These are phyloP conservation scores for Saturnispora kantuleensis DNA, from an alignment of 805 yeast species.

Conservation along the genomic window DNA sequence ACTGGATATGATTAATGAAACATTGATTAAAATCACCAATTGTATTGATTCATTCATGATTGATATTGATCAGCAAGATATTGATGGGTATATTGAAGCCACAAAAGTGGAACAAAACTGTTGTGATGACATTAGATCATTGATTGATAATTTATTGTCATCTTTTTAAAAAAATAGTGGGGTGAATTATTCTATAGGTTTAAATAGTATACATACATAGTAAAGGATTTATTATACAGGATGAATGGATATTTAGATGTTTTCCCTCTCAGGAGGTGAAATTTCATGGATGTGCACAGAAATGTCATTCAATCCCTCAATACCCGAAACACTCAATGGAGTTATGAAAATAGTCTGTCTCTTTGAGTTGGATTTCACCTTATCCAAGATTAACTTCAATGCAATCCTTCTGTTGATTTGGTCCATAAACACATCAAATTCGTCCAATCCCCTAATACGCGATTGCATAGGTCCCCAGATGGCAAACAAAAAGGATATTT, in stretches of 20 bases:
- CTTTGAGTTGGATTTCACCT: conserved; percentile 50
- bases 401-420: conserved; percentile 79
- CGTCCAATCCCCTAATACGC: conserved; percentile 83
- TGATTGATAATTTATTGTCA: conserved; percentile 3
- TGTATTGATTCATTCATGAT: background rate
- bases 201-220: background rate
- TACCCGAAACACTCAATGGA: conserved; percentile 77
- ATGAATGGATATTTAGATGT: background rate
- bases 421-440: conserved; percentile 97
- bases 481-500: conserved; percentile 75
- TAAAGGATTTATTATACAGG: background rate
- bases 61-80: background rate
- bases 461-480: conserved; percentile 93
- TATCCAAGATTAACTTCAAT: conserved; percentile 59
- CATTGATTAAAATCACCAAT: conserved; percentile 2
- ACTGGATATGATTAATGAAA: background rate
- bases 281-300: conserved; percentile 59
- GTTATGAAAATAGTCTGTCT: conserved; percentile 90
- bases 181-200: background rate
- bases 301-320: conserved; percentile 45
- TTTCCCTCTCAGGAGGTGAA: conserved; percentile 27
- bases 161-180: background rate
- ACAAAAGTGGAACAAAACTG: conserved; percentile 11
- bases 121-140: conserved; percentile 13
- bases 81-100: conserved; percentile 9